Evolutionary conservation across 139 green algal species (phyloP).

Genomic region (Auxenochlorella pyrenoidosa): DNA sequence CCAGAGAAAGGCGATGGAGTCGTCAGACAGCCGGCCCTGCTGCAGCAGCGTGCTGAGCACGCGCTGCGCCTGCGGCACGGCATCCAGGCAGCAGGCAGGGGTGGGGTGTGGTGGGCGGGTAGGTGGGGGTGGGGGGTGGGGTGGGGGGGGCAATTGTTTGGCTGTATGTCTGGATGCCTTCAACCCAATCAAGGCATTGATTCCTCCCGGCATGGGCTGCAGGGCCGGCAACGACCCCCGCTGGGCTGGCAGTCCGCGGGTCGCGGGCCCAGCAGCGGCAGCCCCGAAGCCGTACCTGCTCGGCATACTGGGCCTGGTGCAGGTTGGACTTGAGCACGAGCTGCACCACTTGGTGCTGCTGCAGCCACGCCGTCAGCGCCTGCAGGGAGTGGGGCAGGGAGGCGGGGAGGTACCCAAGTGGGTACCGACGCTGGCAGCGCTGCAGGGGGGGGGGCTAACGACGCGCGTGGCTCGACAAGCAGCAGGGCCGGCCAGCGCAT

Average conservation of each 20-base stretch:
- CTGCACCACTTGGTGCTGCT: slow-evolving; percentile 68
- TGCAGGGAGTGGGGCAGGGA: slow-evolving; percentile 13
- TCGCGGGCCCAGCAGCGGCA: too few relatives aligned
- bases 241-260: too few relatives aligned
- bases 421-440: too few relatives aligned
- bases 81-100: too few relatives aligned
- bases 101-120: not conserved
- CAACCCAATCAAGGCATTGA: too few relatives aligned
- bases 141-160: not conserved
- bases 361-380: slow-evolving; percentile 71
- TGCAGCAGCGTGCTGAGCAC: slow-evolving; percentile 70
- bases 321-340: slow-evolving; percentile 84
- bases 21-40: slow-evolving; percentile 53
- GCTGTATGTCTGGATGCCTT: too few relatives aligned
- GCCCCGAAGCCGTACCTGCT: slow-evolving; percentile 63
- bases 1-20: slow-evolving; percentile 88
- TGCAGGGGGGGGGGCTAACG: too few relatives aligned
- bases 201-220: too few relatives aligned
- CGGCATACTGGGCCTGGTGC: slow-evolving; percentile 91
- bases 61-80: slow-evolving; percentile 54
- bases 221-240: too few relatives aligned
- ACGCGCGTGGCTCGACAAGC: too few relatives aligned
- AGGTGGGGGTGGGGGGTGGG: not conserved
- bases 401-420: too few relatives aligned
- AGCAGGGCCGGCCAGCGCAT: too few relatives aligned